Evolutionary conservation across 345 rosid genomes (phyloP).

Genomic region (Salix koriyanagi): DNA sequence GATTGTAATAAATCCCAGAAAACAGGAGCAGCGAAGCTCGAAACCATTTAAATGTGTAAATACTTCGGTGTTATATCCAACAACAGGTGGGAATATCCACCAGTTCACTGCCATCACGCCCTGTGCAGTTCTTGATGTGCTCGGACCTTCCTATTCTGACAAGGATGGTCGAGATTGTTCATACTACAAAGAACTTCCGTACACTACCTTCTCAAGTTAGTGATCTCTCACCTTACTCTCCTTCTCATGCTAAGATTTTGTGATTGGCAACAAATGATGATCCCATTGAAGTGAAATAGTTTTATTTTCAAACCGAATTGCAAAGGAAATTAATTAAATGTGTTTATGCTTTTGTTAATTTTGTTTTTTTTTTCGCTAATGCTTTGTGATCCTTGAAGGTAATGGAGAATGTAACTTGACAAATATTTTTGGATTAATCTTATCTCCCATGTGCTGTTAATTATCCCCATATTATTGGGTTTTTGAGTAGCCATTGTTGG

Average conservation of each 20-base stretch:
- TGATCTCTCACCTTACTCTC: background rate
- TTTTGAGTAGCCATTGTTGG: too few species aligned
- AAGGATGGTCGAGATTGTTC: conserved; percentile 61
- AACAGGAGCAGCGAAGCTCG: too few species aligned
- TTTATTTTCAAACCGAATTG: background rate
- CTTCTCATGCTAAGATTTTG: background rate
- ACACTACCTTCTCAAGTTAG: conserved; percentile 36
- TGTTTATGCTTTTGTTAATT: too few species aligned
- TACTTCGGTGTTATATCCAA: conserved; percentile 63
- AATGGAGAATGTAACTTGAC: too few species aligned
- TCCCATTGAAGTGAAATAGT: background rate
- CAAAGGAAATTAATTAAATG: background rate
- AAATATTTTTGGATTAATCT: too few species aligned
- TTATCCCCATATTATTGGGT: too few species aligned
- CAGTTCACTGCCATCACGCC: conserved; percentile 59
- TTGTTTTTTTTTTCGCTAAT: too few species aligned
- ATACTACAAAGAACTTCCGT: conserved; percentile 46
- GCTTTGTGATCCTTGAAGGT: too few species aligned
- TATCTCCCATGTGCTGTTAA: too few species aligned
- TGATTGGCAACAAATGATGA: background rate
- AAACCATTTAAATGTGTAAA: background rate
- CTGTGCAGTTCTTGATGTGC: conserved; percentile 60
- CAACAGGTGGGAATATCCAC: conserved; percentile 71
- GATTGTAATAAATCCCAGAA: too few species aligned
- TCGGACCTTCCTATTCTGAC: conserved; percentile 67